These are phyloP conservation scores for Candida railenensis DNA, from an alignment of 805 yeast genomes.

Conservation along the genomic window DNA sequence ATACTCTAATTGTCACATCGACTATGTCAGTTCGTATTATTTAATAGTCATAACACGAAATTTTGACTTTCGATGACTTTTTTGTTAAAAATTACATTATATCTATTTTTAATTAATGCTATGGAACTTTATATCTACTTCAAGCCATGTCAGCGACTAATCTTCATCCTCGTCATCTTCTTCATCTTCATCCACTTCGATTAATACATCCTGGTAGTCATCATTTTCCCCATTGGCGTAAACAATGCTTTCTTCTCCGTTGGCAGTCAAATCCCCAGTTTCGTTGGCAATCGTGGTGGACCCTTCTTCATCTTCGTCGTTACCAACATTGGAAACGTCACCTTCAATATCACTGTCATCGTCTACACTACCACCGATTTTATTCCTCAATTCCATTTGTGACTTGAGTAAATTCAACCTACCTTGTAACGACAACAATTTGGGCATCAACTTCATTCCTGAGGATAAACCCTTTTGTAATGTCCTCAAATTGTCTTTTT, in stretches of 20 bases:
- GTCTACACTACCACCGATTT: slow-evolving; percentile 15
- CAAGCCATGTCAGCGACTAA: too few species aligned
- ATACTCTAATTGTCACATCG: too few species aligned
- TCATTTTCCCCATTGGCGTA: slow-evolving; percentile 44
- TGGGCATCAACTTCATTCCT: slow-evolving; percentile 59
- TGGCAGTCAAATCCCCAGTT: slow-evolving; percentile 2
- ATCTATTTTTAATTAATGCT: neutral
- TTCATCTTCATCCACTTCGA: slow-evolving; percentile 28
- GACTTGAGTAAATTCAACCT: slow-evolving; percentile 72
- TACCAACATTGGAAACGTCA: slow-evolving; percentile 10
- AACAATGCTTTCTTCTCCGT: slow-evolving; percentile 28
- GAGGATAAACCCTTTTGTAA: slow-evolving; percentile 57
- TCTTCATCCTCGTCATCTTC: slow-evolving; percentile 2
- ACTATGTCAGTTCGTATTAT: too few species aligned
- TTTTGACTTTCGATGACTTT: too few species aligned
- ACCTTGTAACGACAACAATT: slow-evolving; percentile 80
- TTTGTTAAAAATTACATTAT: neutral
- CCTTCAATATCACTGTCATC: slow-evolving; percentile 16
- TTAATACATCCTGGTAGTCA: slow-evolving; percentile 26
- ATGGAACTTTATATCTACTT: neutral
- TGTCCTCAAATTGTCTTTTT: slow-evolving; percentile 53
- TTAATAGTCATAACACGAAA: too few species aligned
- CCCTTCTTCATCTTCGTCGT: slow-evolving; percentile 8
- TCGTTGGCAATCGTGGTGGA: slow-evolving; percentile 11
- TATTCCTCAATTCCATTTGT: slow-evolving; percentile 67